Conservation (phyloP, 176 grass and related monocot genomes). For the Melocanna baccifera region DNA sequence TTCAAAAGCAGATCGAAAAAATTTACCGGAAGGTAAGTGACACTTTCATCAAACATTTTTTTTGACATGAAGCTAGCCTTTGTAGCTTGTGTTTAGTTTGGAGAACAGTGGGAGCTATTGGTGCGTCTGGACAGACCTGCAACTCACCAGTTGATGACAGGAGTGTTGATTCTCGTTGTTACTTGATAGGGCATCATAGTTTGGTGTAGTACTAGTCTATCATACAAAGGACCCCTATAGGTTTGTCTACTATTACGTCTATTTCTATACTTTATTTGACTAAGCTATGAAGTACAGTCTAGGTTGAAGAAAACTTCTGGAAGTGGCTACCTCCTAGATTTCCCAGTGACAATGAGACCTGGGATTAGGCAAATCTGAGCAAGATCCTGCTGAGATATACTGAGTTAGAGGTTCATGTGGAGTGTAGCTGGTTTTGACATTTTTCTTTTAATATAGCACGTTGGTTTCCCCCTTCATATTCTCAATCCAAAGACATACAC, state of each 20-base stretch:
- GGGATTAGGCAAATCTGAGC: background rate
- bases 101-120: background rate
- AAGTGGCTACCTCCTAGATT: background rate
- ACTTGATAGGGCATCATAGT: background rate
- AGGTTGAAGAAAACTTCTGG: background rate
- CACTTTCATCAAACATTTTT: background rate
- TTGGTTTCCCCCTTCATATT: background rate
- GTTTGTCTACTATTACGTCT: no score
- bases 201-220: background rate
- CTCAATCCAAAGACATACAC: background rate
- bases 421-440: background rate
- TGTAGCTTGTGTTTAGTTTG: conserved; percentile 16
- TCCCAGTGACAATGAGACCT: background rate
- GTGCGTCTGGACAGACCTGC: background rate
- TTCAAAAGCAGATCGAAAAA: conserved; percentile 98
- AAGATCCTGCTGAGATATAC: background rate
- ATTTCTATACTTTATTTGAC: background rate
- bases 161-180: background rate
- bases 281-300: background rate
- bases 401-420: background rate
- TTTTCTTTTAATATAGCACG: background rate
- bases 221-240: background rate
- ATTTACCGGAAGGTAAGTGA: conserved; percentile 90
- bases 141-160: background rate
- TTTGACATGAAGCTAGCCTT: background rate